phyloP scores from a whole-genome alignment of 495 filamentous ascomycete species.

The Aspergillus nidulans region DNA sequence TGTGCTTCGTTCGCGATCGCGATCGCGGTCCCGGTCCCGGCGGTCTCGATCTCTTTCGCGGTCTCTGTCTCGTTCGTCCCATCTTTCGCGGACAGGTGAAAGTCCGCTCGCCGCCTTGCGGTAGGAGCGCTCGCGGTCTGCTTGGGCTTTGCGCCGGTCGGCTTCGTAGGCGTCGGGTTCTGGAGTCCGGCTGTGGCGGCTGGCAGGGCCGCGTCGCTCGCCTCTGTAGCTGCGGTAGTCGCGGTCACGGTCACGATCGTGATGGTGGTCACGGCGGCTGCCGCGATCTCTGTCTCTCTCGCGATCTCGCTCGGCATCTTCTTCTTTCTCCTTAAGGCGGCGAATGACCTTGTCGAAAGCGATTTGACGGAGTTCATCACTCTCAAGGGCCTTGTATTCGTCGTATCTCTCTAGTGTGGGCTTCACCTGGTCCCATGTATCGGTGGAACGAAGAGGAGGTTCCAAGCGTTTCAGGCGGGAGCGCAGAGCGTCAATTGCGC shows the following conservation, averaged over 20 bases:
- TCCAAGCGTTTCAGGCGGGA: constrained; percentile 87
- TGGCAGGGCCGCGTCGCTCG: constrained; percentile 55
- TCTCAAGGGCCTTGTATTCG: constrained; percentile 76
- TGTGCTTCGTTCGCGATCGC: constrained; percentile 50
- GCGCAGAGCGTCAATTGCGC: constrained; percentile 77
- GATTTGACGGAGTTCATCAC: constrained; percentile 73
- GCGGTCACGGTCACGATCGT: constrained; percentile 52
- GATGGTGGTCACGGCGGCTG: constrained; percentile 26
- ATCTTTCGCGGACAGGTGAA: constrained; percentile 41
- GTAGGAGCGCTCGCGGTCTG: constrained; percentile 82
- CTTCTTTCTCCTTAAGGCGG: constrained; percentile 84
- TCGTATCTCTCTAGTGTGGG: constrained; percentile 71
- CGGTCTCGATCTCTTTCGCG: constrained; percentile 29
- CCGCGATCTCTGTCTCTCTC: constrained; percentile 52
- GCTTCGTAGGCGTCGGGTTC: constrained; percentile 86
- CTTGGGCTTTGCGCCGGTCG: constrained; percentile 79
- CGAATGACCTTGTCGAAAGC: constrained; percentile 94
- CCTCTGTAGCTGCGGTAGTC: constrained; percentile 46
- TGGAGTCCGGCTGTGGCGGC: constrained; percentile 66
- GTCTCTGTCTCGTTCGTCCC: constrained; percentile 58
- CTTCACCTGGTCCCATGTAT: constrained; percentile 83
- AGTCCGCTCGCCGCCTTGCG: constrained; percentile 68
- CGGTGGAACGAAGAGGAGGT: constrained; percentile 68
- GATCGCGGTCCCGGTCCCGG: constrained; percentile 30
- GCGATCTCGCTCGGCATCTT: constrained; percentile 74